Conservation (phyloP, 805 yeast genomes). For the Nakazawaea peltata region DNA sequence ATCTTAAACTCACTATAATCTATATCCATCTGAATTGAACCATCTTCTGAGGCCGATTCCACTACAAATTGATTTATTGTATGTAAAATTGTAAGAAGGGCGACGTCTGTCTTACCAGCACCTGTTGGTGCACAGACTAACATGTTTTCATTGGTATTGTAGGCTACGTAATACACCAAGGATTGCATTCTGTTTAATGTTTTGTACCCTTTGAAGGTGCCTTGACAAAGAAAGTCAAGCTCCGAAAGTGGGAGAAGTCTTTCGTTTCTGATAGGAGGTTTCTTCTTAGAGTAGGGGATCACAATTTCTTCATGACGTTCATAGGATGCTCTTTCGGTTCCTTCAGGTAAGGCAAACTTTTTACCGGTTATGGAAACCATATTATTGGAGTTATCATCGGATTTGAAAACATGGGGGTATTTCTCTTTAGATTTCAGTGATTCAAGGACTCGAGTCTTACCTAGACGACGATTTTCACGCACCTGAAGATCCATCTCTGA, state of each 20-base stretch:
- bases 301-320: conserved; percentile 71
- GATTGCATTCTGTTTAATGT: conserved; percentile 85
- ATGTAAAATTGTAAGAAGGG: conserved; percentile 70
- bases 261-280: conserved; percentile 31
- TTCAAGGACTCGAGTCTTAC: conserved; percentile 40
- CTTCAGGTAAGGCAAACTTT: conserved; percentile 70
- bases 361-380: conserved; percentile 76
- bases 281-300: conserved; percentile 66
- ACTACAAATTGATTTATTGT: conserved; percentile 66
- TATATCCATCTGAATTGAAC: conserved; percentile 50
- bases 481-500: conserved; percentile 49
- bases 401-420: conserved; percentile 84
- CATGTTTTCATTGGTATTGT: conserved; percentile 90
- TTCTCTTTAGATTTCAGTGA: conserved; percentile 37
- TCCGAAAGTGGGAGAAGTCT: conserved; percentile 50
- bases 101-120: conserved; percentile 96
- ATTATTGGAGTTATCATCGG: conserved; percentile 51
- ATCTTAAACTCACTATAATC: conserved; percentile 83
- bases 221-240: conserved; percentile 71
- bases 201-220: conserved; percentile 75
- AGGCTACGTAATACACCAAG: conserved; percentile 85
- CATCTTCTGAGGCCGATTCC: conserved; percentile 38
- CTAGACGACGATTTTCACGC: conserved; percentile 36
- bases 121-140: conserved; percentile 96
- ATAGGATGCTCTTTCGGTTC: conserved; percentile 59